A percentile compares a stretch with the other conserved stretches of the same genome.
phyloP scores from a whole-genome alignment of 768 basidiomycete genomes.

The Tricholoma bakamatsutake region DNA sequence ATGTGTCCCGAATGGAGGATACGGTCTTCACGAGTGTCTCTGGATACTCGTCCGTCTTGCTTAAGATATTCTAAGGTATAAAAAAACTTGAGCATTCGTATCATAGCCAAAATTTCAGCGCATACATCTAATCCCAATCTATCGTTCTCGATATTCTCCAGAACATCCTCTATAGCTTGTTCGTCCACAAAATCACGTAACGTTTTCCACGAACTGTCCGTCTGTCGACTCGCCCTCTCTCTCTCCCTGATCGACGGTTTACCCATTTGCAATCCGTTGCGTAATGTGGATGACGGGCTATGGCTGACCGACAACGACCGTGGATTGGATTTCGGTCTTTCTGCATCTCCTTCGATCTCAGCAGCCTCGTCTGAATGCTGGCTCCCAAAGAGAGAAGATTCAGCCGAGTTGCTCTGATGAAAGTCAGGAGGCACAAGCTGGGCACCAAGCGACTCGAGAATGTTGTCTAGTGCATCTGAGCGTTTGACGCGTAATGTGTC shows the following conservation, averaged over 20 bases:
- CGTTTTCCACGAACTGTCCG: conserved; percentile 69
- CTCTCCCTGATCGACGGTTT: conserved; percentile 12
- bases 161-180: conserved; percentile 67
- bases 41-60: conserved; percentile 61
- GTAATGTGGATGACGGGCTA: conserved; percentile 41
- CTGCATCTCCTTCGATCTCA: conserved; percentile 16
- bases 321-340: conserved; percentile 8
- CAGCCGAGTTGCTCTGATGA: conserved; percentile 51
- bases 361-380: conserved; percentile 50
- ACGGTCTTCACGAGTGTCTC: conserved; percentile 56
- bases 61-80: conserved; percentile 49
- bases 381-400: conserved; percentile 76
- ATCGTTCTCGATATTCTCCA: conserved; percentile 70
- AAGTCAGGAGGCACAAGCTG: conserved; percentile 78
- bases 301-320: conserved; percentile 16
- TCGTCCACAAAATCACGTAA: conserved; percentile 85
- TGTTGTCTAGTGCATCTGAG: conserved; percentile 54
- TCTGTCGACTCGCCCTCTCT: conserved; percentile 20
- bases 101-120: conserved; percentile 3
- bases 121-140: conserved; percentile 62
- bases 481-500: conserved; percentile 57
- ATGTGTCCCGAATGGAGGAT: conserved; percentile 43
- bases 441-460: conserved; percentile 66
- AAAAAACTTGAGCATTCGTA: background rate
- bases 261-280: conserved; percentile 13